A percentile compares a stretch with the other conserved stretches of the same genome.
phyloP scores from a whole-genome alignment of 2,329 filamentous ascomycete species.

The Lasiodiplodia citricola region DNA sequence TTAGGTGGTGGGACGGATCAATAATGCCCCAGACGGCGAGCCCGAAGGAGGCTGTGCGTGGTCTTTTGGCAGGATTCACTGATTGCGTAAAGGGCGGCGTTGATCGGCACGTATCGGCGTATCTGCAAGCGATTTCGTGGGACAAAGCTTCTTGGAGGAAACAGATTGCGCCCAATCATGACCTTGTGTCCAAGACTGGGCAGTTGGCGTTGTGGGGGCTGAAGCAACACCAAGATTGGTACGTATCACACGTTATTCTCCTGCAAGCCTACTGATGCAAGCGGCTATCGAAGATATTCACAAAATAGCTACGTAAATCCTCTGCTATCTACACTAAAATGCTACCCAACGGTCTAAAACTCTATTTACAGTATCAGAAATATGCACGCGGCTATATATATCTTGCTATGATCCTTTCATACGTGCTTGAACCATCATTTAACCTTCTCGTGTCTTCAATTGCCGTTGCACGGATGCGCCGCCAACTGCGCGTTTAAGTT shows the following conservation, averaged over 20 bases:
- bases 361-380: neutral
- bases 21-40: neutral
- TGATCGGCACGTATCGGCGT: neutral
- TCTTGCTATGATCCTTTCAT: neutral
- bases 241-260: too few species aligned
- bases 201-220: neutral
- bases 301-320: neutral
- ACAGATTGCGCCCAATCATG: neutral
- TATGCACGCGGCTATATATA: neutral
- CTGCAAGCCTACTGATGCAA: too few species aligned
- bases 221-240: neutral
- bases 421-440: too few species aligned
- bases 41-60: neutral
- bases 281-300: neutral
- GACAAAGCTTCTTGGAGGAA: neutral
- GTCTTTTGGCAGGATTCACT: neutral
- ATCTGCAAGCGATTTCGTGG: neutral
- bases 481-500: slow-evolving; percentile 27
- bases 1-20: neutral
- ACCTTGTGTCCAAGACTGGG: neutral
- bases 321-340: neutral
- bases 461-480: neutral
- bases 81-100: neutral
- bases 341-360: neutral
- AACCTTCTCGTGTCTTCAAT: neutral